Base-by-base conservation (phyloP, 2,329 filamentous ascomycete species). In the Macrophomina phaseolina region DNA sequence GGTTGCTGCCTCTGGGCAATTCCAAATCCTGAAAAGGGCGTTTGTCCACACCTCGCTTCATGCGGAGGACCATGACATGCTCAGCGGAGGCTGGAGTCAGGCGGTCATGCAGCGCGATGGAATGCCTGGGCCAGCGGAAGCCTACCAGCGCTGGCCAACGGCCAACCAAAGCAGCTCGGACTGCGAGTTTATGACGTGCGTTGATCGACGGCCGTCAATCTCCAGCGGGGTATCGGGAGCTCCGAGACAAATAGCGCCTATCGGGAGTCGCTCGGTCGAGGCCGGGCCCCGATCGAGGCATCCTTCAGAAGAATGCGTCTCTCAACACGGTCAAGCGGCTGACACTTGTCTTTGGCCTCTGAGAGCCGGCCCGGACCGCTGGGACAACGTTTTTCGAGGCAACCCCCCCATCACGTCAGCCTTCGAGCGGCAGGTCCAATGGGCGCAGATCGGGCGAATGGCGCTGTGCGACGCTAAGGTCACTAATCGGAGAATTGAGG, bases 401-500 rank as follows among this genome's bases (percentile, higher is more conserved):
- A 49, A 40, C 53, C 42, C 63, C 2, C 28, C 42, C 65, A 61
- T 66, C 65, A 62, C 56, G 56, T 62, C 65, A 66, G 55, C 65
- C 56, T n/a, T 32, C 8, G 28, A 38, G 46, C 53, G 42, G 65
- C 55, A 62, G 14, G 38, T 34, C 65, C 65, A 66, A 66, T 66
- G 48, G 48, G 12, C 38, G 55, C 53, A 23, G 55, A 62, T 66
- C 46, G 65, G 3, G 45, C 55, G 55, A 46, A 23, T 62, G 55
- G 36, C 46, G 38, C 55, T 53, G 65, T 66, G 56, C 48, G 40
- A 66, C 56, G 55, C 46, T 66, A 56, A 62, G 56, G 65, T 66
- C 65, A 66, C 65, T 66, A 66, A 66, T 66, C 65, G 65, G 65
- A 66, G 65, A 66, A 66, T 66, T 66, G 65, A 66, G 65, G 64